phyloP scores from a whole-genome alignment of 2,329 filamentous ascomycete species.

The Scedosporium aurantiacum region DNA sequence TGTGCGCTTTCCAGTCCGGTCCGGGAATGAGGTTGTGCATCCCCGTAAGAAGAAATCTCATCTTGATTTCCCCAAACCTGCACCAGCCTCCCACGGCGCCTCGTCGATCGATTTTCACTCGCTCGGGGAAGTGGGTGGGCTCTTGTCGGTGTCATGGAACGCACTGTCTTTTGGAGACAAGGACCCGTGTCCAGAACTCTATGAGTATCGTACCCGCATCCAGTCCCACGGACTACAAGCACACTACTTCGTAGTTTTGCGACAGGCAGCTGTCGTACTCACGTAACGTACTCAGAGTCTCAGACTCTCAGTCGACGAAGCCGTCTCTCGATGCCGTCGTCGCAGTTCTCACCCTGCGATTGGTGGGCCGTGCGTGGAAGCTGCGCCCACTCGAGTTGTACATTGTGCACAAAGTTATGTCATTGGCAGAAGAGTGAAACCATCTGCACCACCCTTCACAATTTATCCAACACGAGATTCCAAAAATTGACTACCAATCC shows the following conservation, averaged over 20 bases:
- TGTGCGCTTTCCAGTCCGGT: background rate
- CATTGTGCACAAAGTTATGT: slow-evolving; percentile 3
- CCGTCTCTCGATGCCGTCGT: background rate
- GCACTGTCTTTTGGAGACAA: too few relatives aligned
- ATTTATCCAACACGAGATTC: slow-evolving; percentile 4
- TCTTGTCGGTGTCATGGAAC: too few relatives aligned
- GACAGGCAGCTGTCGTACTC: too few relatives aligned
- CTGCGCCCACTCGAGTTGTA: background rate
- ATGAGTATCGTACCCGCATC: too few relatives aligned
- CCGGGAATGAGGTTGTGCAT: background rate
- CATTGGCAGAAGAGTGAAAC: slow-evolving; percentile 6
- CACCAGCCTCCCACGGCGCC: background rate
- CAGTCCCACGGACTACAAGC: too few relatives aligned
- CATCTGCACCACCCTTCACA: background rate
- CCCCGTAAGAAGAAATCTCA: background rate
- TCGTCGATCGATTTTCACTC: background rate
- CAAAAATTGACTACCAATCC: background rate
- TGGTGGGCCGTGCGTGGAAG: too few relatives aligned
- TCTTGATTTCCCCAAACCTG: background rate
- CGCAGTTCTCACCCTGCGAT: background rate
- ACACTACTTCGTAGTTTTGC: too few relatives aligned
- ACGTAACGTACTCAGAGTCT: too few relatives aligned
- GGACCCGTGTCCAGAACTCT: too few relatives aligned
- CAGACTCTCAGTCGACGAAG: too few relatives aligned
- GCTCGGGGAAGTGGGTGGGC: background rate